Percentiles rank a stretch among this genome's conserved stretches.
Evolutionary conservation across 1,139 yeast species (phyloP).

Genomic region (Wickerhamiella pararugosa): DNA sequence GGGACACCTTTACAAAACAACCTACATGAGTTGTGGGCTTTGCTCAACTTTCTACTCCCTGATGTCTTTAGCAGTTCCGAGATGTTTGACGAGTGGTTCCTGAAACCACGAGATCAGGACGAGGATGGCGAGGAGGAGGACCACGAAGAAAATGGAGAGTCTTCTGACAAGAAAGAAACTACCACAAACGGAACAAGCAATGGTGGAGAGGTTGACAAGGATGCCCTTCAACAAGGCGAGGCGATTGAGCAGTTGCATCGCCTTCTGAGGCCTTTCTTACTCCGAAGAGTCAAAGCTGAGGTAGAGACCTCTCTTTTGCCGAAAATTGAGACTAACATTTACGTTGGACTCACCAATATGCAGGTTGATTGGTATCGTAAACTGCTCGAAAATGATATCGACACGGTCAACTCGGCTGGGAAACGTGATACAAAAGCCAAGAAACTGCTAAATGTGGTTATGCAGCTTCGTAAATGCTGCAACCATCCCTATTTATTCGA

Average conservation of each 20-base stretch:
- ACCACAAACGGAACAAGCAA: too few relatives aligned
- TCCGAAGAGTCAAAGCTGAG: constrained; percentile 82
- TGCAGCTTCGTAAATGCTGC: constrained; percentile 94
- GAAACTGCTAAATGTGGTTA: constrained; percentile 75
- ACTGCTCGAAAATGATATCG: constrained; percentile 80
- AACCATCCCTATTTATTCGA: constrained; percentile 94
- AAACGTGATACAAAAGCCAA: constrained; percentile 78
- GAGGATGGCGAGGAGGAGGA: constrained; percentile 6
- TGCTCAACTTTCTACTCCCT: constrained; percentile 76
- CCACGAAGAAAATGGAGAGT: constrained; percentile 6
- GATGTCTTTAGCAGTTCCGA: constrained; percentile 85
- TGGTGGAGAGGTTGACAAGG: constrained; percentile 21
- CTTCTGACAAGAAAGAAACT: not conserved
- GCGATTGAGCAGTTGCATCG: constrained; percentile 78
- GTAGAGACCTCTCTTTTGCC: constrained; percentile 86
- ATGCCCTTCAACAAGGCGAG: constrained; percentile 35
- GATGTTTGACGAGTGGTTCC: constrained; percentile 83
- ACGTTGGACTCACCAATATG: constrained; percentile 92
- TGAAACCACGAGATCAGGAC: constrained; percentile 25
- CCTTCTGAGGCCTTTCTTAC: constrained; percentile 69
- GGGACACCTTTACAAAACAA: constrained; percentile 94
- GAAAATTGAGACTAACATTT: constrained; percentile 75
- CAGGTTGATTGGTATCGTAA: constrained; percentile 84
- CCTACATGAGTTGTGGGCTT: constrained; percentile 76
- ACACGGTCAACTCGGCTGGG: constrained; percentile 78